Evolutionary conservation across 2,329 filamentous ascomycete species (phyloP), one percentile per base, ranked within the genome.

Genomic region (Monosporascus ibericus): DNA sequence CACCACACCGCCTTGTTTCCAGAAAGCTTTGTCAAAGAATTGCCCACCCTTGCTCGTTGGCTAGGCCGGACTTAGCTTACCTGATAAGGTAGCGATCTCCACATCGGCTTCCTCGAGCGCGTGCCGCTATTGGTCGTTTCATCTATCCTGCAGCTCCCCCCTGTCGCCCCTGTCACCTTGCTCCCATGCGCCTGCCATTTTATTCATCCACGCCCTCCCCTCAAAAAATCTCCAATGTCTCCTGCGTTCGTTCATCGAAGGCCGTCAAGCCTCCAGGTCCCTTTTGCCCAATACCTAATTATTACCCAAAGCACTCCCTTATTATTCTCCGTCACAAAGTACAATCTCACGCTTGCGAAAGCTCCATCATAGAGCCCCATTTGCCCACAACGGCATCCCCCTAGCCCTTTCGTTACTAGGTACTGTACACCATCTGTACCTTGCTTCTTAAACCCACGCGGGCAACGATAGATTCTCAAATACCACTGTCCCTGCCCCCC

Each of bases 41-140:
- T 60, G 52, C 17, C 9, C 54, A 58, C 60, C 64, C 66, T 68
- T 72, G 65, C 65, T 63, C 62, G 67, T 64, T 70, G 68, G 64
- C 68, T 78, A 75, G 75, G 60, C 67, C 75, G 74, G 76, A 62
- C 64, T 59, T 71, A 64, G 61, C 66, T 67, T 75, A 67, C 75
- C 71, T 66, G 62, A 76, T 81, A 79, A 73, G 78, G 75, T 71
- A 75, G 67, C 62, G 69, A 64, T 63, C 68, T 68, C 71, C 68
- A 67, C 68, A 71, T 70, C 68, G 70, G 68, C 67, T 67, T 67
- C 68, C 55, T 48, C 55, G 62, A 48, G 55, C 2, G 30, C 47
- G 51, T 56, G 54, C 65, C 63, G 64, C 71, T 69, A 80, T 80
- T 81, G 77, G 77, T 60, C 70, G 69, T 66, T 73, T 75, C 72